phyloP scores from a whole-genome alignment of 805 yeast species.

The Myxozyma geophila region DNA sequence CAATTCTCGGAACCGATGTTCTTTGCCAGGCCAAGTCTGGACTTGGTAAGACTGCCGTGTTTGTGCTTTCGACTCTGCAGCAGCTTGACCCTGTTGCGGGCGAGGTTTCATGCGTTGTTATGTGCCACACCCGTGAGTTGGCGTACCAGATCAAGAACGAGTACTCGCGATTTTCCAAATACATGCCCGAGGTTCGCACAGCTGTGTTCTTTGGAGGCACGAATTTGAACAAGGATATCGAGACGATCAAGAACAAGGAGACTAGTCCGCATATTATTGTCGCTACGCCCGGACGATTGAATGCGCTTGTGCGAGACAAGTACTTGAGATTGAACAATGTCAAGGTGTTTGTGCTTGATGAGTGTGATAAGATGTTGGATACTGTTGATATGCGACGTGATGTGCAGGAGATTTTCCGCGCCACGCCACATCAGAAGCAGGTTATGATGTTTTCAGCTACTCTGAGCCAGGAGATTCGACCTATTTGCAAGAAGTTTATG shows the following conservation, averaged over 20 bases:
- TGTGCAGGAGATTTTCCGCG: conserved; percentile 96
- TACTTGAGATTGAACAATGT: conserved; percentile 82
- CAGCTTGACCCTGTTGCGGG: conserved; percentile 98
- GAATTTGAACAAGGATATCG: conserved; percentile 81
- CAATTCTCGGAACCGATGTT: conserved; percentile 96
- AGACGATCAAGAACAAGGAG: conserved; percentile 85
- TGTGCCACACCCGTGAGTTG: conserved; percentile 98
- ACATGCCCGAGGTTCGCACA: conserved; percentile 96
- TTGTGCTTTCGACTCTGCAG: conserved; percentile 92
- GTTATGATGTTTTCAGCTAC: conserved; percentile 99
- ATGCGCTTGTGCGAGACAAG: conserved; percentile 91
- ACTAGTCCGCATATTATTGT: conserved; percentile 96
- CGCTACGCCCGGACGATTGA: conserved; percentile 97
- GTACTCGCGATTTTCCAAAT: conserved; percentile 95
- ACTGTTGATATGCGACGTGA: conserved; percentile 85
- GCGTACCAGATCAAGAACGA: conserved; percentile 98
- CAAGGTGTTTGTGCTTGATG: conserved; percentile 94
- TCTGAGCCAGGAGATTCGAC: conserved; percentile 89
- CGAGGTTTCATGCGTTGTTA: conserved; percentile 89
- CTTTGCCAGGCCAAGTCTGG: conserved; percentile 99
- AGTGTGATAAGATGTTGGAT: conserved; percentile 97
- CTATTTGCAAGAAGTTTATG: conserved; percentile 96
- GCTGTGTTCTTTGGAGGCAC: conserved; percentile 98
- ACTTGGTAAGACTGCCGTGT: conserved; percentile 98
- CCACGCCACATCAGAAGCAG: conserved; percentile 97